A percentile compares a stretch with the other conserved stretches of the same genome.
phyloP scores from a whole-genome alignment of 2,329 filamentous ascomycete species.

The Cercospora beticola region DNA sequence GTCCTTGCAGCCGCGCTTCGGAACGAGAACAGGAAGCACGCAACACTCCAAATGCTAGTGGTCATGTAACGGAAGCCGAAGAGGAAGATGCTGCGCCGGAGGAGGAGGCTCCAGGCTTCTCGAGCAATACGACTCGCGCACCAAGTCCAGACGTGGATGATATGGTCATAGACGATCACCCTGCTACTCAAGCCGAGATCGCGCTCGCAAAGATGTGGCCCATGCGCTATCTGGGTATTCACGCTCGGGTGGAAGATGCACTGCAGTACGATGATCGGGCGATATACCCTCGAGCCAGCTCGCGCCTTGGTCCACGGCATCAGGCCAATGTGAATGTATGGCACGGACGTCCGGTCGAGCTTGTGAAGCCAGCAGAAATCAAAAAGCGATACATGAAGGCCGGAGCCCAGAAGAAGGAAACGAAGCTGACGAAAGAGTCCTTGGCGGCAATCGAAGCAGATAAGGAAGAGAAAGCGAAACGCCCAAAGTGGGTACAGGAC shows the following conservation, averaged over 20 bases:
- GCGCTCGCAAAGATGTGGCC: constrained; percentile 94
- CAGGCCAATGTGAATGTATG: constrained; percentile 83
- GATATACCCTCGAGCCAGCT: constrained; percentile 94
- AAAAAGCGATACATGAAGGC: constrained; percentile 72
- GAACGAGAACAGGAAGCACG: constrained; percentile 89
- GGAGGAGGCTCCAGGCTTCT: constrained; percentile 59
- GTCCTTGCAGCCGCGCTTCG: constrained; percentile 91
- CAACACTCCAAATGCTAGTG: constrained; percentile 72
- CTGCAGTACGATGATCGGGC: constrained; percentile 90
- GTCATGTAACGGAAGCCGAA: constrained; percentile 53
- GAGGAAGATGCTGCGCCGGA: constrained; percentile 67
- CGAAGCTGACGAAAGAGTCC: constrained; percentile 76
- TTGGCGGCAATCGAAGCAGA: constrained; percentile 78
- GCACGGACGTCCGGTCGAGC: constrained; percentile 83
- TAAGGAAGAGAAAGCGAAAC: constrained; percentile 72
- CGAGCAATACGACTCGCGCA: constrained; percentile 63
- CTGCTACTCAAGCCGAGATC: constrained; percentile 78
- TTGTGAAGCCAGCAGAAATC: constrained; percentile 82
- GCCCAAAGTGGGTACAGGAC: constrained; percentile 92
- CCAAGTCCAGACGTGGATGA: constrained; percentile 48
- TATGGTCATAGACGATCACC: constrained; percentile 57
- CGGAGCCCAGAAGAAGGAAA: constrained; percentile 66
- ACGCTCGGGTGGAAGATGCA: constrained; percentile 92
- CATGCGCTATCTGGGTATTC: constrained; percentile 91
- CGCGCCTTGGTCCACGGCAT: constrained; percentile 83